Base-by-base conservation (phyloP, 352 stramenopile species). In the Pythium guiyangense region DNA sequence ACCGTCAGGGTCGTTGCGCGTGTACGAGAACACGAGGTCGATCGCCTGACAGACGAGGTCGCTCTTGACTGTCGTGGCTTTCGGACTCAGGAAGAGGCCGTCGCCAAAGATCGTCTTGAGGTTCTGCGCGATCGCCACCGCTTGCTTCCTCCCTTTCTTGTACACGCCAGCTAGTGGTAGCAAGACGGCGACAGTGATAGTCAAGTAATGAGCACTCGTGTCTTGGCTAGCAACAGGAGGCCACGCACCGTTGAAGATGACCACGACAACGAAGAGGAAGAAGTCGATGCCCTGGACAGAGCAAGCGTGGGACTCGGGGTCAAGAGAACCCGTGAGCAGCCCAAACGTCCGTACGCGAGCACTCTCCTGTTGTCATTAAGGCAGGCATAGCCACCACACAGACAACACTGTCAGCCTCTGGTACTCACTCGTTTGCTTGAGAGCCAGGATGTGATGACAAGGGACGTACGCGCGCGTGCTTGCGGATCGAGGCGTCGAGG, bases 181-280 rank as follows among this genome's bases (percentile, higher is more conserved):
- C n/a, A n/a, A n/a, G n/a, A n/a, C n/a, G n/a, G n/a, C n/a, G n/a
- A n/a, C n/a, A n/a, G n/a, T n/a, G n/a, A n/a, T n/a, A n/a, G n/a
- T n/a, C n/a, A n/a, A n/a, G n/a, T n/a, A n/a, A n/a, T n/a, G n/a
- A n/a, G n/a, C n/a, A n/a, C n/a, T n/a, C n/a, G n/a, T n/a, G n/a
- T n/a, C n/a, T n/a, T n/a, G n/a, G n/a, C n/a, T n/a, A n/a, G n/a
- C n/a, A n/a, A n/a, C n/a, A n/a, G n/a, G n/a, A n/a, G n/a, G n/a
- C n/a, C n/a, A n/a, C n/a, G n/a, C 72, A 90, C 81, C 79, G 52
- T 90, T 88, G 52, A 88, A 92, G 22, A 92, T 73, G 26, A 92
- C 84, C 35, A 89, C 67, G 10, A 90, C 64, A 12, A 88, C 72
- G n/a, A 90, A 76, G 35, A 92, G 57, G 48, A 89, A 89, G 45